A percentile compares a stretch with the other conserved stretches of the same genome.
Conservation (phyloP, 768 basidiomycete genomes). For the Nidularia sp. region DNA sequence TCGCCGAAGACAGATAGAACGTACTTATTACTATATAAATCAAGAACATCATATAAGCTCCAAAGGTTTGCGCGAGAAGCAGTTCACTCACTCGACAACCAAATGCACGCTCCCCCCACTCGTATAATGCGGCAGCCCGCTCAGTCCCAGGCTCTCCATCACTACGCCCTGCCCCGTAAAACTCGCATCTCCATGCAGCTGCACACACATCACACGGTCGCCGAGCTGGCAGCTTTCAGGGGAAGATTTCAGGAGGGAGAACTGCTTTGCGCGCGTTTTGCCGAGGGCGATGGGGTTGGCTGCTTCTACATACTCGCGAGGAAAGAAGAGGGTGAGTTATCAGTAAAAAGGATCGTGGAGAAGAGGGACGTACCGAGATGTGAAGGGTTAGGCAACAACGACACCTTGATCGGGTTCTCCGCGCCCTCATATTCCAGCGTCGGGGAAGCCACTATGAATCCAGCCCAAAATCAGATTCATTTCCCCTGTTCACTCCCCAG, state of each 20-base stretch:
- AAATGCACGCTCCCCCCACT: slow-evolving; percentile 89
- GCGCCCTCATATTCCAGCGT: slow-evolving; percentile 53
- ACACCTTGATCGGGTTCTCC: slow-evolving; percentile 55
- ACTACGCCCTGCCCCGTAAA: slow-evolving; percentile 89
- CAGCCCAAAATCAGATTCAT: no score
- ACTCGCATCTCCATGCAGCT: slow-evolving; percentile 89
- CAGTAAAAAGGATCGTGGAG: neutral
- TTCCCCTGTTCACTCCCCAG: no score
- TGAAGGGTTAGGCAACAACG: slow-evolving; percentile 77
- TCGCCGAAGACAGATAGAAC: slow-evolving; percentile 5
- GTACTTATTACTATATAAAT: slow-evolving; percentile 51
- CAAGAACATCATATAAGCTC: slow-evolving; percentile 1
- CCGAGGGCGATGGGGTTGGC: slow-evolving; percentile 86
- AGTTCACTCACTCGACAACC: slow-evolving; percentile 74
- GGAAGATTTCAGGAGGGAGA: slow-evolving; percentile 66
- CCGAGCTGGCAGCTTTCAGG: slow-evolving; percentile 51
- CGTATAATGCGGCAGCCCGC: slow-evolving; percentile 89
- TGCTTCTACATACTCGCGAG: slow-evolving; percentile 50
- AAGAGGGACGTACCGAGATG: slow-evolving; percentile 50
- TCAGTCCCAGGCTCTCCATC: slow-evolving; percentile 84
- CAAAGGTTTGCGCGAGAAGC: neutral
- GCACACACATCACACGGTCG: slow-evolving; percentile 81
- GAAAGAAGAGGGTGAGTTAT: slow-evolving; percentile 6
- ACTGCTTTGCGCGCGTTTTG: slow-evolving; percentile 89
- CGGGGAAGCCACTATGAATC: slow-evolving; percentile 55